Evolutionary conservation across 108 stramenopile genomes (phyloP), one percentile per base, ranked within the genome.

Genomic region (Hondaea fermentalgiana): DNA sequence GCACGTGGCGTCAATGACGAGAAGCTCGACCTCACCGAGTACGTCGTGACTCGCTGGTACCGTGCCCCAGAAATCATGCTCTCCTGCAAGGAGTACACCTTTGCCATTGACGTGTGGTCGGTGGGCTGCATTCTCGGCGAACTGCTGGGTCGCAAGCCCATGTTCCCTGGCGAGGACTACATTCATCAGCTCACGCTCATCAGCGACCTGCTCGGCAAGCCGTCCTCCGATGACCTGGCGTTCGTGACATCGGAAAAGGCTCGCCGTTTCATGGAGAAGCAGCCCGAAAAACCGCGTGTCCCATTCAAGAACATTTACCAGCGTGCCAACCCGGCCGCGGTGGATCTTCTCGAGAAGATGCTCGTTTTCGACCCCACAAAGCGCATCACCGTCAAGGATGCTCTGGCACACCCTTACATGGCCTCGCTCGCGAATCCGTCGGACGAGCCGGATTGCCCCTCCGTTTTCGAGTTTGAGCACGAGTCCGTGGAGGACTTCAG

Each of bases 71-170:
- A 99, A 93, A 98, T 99, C 88, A 99, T 99, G 99, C 93, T 99
- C 72, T 97, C 98, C 4, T 98, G 97, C 91, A 98, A 98, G 76
- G 97, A 99, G 87, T 99, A 99, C 92, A 97, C 97, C 60, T 97
- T 96, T 91, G 97, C 98, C 44, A 97, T 99, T 64, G 97, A 97
- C 91, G 87, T 98, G 57, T 97, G 97, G 97, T 72, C 91, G 91
- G 98, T 98, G 8, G 99, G 99, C 5, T 99, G 99, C 90, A 98
- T 99, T 87, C 98, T 99, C 89, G 99, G 97, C 53, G 99, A 99
- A 91, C 95, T 99, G 43, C 93, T 99, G 44, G 94, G 93, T 1
- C 90, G 98, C 29, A 97, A 98, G 91, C 98, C 99, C 49, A 96
- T 96, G 87, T 98, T 99, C 91, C 97, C 98, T 5, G 99, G 99